Evolutionary conservation across 805 yeast species (phyloP), one percentile per base, ranked within the genome.

Genomic region (Yarrowia osloensis): DNA sequence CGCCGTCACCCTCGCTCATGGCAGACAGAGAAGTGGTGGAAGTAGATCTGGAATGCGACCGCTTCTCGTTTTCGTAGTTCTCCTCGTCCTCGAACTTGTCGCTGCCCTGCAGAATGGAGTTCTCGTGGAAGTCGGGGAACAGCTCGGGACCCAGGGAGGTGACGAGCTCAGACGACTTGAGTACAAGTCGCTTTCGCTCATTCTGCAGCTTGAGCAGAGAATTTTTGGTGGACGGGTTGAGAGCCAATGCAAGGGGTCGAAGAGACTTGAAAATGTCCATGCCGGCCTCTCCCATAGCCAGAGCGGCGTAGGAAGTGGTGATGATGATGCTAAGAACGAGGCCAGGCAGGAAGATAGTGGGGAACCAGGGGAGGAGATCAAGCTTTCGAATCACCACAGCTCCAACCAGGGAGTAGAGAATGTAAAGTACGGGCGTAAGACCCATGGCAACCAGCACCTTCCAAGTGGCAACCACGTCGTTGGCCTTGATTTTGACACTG

Each of bases 401-500:
- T 68, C 74, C 80, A 70, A 76, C 72, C 70, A 75, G 70, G 67
- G 98, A 91, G 78, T 95, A 95, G 67, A 89, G 80, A 40, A 87
- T 85, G 80, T 94, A 95, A 31, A 95, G 79, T 47, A 91, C 76
- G 2, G 99, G 99, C 0, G 98, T 96, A 66, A 91, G 79, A 5
- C 94, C 96, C 84, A 95, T 84, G 37, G 93, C 87, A 44, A 94
- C 91, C 70, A 95, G 81, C 55, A 95, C 88, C 77, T 95, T 95
- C 99, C 99, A 95, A 1, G 98, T 93, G 1, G 98, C 98, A 68
- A 95, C 85, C 28, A 95, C 98, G 77, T 95, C 99, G 67, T 87
- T 88, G 19, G 97, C 99, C 74, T 87, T 87, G 69, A 95, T 88
- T 76, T 95, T 95, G 24, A 95, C 99, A 0, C 92, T 84, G 0